Conservation (phyloP, 176 grass and related monocot genomes). For the Cenchrus fungigraminus region DNA sequence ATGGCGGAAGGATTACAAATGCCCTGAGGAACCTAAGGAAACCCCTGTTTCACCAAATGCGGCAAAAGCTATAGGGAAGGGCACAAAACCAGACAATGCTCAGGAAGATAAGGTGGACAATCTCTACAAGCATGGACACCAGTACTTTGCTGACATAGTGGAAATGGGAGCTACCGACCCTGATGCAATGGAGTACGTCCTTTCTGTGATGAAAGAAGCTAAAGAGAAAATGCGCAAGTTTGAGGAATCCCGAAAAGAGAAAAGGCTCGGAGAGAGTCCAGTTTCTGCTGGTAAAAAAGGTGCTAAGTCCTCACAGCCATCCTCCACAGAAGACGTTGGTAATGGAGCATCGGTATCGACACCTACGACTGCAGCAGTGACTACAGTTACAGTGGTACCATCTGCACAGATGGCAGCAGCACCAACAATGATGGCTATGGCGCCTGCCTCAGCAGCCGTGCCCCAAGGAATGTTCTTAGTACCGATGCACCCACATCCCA, state of each 20-base stretch:
- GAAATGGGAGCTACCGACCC: constrained; percentile 82
- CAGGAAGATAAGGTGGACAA: constrained; percentile 67
- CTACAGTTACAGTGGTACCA: constrained; percentile 27
- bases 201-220: constrained; percentile 86
- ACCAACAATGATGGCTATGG: constrained; percentile 54
- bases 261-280: constrained; percentile 48
- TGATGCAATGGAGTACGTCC: constrained; percentile 82
- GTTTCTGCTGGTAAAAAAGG: constrained; percentile 57
- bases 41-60: constrained; percentile 42
- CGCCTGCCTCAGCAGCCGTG: constrained; percentile 45
- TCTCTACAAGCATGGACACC: constrained; percentile 77
- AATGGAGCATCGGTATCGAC: constrained; percentile 30
- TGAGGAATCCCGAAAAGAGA: constrained; percentile 76
- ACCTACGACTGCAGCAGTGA: neutral
- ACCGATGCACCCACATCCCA: constrained; percentile 62
- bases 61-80: constrained; percentile 36
- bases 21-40: constrained; percentile 67
- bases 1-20: constrained; percentile 96
- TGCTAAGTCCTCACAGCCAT: constrained; percentile 38
- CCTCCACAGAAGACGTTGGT: constrained; percentile 34
- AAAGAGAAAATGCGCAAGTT: constrained; percentile 84
- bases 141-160: constrained; percentile 84
- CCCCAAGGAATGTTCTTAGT: constrained; percentile 66
- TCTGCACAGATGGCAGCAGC: constrained; percentile 39
- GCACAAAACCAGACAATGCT: constrained; percentile 44